Evolutionary conservation across 129 eudicot species (phyloP).

Genomic region (Rutidosis leptorrhynchoides): DNA sequence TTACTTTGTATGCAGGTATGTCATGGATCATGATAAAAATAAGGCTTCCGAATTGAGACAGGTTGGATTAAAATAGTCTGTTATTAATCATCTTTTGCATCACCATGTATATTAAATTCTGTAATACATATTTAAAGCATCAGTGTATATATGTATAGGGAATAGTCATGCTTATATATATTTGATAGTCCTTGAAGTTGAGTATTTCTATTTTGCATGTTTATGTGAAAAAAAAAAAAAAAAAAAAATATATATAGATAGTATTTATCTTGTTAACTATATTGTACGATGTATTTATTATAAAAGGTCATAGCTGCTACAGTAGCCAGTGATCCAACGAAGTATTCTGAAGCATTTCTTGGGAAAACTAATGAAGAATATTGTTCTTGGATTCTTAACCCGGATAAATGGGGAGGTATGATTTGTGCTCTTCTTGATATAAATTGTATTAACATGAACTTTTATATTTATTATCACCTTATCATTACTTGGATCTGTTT

Average conservation of each 20-base stretch:
- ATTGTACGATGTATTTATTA: conserved; percentile 13
- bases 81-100: background rate
- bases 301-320: conserved; percentile 91
- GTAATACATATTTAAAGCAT: background rate
- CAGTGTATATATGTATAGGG: background rate
- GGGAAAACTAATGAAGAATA: conserved; percentile 83
- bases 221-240: no score
- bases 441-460: background rate
- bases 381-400: conserved; percentile 86
- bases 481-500: background rate
- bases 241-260: no score
- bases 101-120: background rate
- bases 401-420: conserved; percentile 98
- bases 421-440: conserved; percentile 7
- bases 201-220: background rate
- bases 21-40: conserved; percentile 82
- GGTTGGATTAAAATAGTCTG: conserved; percentile 36
- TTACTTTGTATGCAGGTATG: conserved; percentile 53
- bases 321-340: conserved; percentile 84
- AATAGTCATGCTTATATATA: background rate
- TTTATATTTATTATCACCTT: background rate
- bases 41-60: conserved; percentile 88
- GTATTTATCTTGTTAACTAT: conserved; percentile 13
- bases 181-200: background rate
- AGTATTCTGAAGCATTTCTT: conserved; percentile 86